A percentile compares a stretch with the other conserved stretches of the same genome.
These are phyloP conservation scores for Phaeosphaeriaceae sp. DNA, from an alignment of 2,329 filamentous ascomycete species.

Conservation along the genomic window DNA sequence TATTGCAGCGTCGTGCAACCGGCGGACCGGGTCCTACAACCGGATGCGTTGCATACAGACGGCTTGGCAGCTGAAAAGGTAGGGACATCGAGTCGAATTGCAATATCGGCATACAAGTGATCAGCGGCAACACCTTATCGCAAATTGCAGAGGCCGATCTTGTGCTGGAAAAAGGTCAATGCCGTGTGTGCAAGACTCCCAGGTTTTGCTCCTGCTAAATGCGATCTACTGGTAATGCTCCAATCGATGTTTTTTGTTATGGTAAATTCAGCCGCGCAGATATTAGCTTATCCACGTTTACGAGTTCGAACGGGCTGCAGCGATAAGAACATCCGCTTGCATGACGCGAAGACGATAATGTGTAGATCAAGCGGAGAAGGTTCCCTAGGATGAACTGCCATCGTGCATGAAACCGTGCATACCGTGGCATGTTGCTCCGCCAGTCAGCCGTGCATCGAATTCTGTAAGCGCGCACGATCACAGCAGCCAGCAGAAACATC, in stretches of 20 bases:
- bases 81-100: neutral
- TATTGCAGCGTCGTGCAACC: conserved; percentile 2
- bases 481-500: neutral
- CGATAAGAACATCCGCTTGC: neutral
- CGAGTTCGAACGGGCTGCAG: too few species aligned
- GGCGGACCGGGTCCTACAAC: conserved; percentile 7
- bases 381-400: neutral
- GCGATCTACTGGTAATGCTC: neutral
- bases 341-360: neutral
- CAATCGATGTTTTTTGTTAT: neutral
- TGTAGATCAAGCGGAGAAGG: neutral
- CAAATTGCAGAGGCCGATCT: conserved; percentile 15
- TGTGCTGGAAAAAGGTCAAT: conserved; percentile 1
- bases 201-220: neutral
- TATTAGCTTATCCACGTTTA: neutral
- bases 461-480: neutral
- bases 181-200: neutral
- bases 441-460: neutral
- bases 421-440: neutral
- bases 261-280: neutral
- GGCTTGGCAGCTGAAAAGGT: neutral
- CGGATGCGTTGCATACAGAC: conserved; percentile 5
- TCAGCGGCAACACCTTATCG: conserved; percentile 2
- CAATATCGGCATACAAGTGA: neutral
- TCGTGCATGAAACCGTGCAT: neutral